Evolutionary conservation across 352 stramenopile species (phyloP).

Genomic region (Pythium rhizo-oryzae): DNA sequence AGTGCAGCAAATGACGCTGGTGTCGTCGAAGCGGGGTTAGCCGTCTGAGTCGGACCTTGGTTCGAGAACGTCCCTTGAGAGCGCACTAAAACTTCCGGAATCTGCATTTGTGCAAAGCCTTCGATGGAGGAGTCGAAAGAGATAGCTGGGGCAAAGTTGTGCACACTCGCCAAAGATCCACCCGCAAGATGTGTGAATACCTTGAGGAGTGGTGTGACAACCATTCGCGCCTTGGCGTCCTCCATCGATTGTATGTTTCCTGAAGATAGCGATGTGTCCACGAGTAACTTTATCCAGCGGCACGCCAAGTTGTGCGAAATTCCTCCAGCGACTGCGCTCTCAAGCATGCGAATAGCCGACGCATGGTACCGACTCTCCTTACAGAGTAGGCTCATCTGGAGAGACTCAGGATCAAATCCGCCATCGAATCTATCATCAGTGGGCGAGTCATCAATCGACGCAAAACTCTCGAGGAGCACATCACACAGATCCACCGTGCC

Average conservation of each 20-base stretch:
- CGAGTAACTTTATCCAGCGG: slow-evolving; percentile 34
- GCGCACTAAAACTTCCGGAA: slow-evolving; percentile 56
- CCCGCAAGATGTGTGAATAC: slow-evolving; percentile 15
- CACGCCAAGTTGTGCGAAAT: slow-evolving; percentile 19
- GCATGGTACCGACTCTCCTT: slow-evolving; percentile 11
- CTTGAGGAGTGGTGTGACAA: slow-evolving; percentile 13
- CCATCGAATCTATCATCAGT: neutral
- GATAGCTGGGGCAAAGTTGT: slow-evolving; percentile 29
- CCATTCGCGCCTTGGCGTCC: neutral
- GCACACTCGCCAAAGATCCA: neutral
- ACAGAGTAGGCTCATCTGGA: slow-evolving; percentile 18
- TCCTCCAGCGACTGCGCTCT: slow-evolving; percentile 9
- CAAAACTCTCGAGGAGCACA: slow-evolving; percentile 26
- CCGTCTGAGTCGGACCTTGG: slow-evolving; percentile 5
- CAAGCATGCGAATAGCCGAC: slow-evolving; percentile 10
- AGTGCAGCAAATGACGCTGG: slow-evolving; percentile 37
- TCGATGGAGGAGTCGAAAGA: slow-evolving; percentile 55
- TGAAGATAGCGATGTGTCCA: slow-evolving; percentile 2
- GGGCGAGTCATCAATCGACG: neutral
- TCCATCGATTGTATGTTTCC: neutral
- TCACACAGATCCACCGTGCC: slow-evolving; percentile 10
- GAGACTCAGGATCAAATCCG: neutral
- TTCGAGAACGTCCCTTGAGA: slow-evolving; percentile 8
- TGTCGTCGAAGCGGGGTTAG: slow-evolving; percentile 19
- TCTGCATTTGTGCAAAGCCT: slow-evolving; percentile 70